Evolutionary conservation across 345 rosid genomes (phyloP).

Genomic region (Lagerstroemia speciosa): DNA sequence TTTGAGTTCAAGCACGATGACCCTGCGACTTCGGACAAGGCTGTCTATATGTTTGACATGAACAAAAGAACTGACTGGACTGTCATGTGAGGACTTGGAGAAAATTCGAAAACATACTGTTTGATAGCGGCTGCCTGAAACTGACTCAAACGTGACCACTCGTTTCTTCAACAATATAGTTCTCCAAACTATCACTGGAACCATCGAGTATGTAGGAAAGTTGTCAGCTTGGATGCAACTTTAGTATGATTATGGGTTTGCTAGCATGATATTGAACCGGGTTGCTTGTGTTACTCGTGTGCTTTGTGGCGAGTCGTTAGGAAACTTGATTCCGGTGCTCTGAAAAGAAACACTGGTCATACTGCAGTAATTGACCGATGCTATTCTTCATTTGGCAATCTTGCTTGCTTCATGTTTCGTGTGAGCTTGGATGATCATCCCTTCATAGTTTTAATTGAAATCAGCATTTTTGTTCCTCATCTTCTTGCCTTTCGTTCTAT

Average conservation of each 20-base stretch:
- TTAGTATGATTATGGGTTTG: too few relatives aligned
- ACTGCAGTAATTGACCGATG: too few relatives aligned
- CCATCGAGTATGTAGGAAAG: neutral
- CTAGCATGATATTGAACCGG: too few relatives aligned
- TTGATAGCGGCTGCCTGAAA: neutral
- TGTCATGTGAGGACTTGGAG: neutral
- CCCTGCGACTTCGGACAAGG: too few relatives aligned
- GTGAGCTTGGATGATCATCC: neutral
- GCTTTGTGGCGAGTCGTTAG: neutral
- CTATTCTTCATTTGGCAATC: neutral
- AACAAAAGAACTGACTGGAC: neutral
- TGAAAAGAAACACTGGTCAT: too few relatives aligned
- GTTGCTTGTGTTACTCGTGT: neutral
- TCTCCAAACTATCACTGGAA: neutral
- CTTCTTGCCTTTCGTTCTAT: slow-evolving; percentile 1
- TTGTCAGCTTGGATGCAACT: too few relatives aligned
- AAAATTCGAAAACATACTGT: neutral
- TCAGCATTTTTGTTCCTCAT: neutral
- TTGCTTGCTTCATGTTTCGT: neutral
- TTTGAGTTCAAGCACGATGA: too few relatives aligned
- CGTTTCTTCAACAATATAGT: neutral
- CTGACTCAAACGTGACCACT: neutral
- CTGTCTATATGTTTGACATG: neutral
- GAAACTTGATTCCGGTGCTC: neutral
- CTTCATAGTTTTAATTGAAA: neutral